These are phyloP conservation scores for Asterochloris erici DNA, from an alignment of 139 green algal species.

Conservation along the genomic window DNA sequence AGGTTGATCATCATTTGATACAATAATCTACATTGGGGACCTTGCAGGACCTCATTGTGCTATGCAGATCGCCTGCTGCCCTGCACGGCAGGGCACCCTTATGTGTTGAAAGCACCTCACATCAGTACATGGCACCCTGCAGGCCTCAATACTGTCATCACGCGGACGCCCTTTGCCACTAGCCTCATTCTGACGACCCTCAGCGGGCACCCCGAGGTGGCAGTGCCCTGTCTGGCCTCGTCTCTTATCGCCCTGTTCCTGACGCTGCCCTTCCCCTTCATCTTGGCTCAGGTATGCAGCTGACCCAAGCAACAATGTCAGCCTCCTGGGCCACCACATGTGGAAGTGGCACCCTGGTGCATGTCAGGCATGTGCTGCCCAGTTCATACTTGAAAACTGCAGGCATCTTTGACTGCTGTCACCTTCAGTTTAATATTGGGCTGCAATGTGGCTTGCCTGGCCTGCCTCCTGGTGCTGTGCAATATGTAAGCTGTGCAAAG, in stretches of 20 bases:
- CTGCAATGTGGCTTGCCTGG: too few species aligned
- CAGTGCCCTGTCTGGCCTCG: slow-evolving; percentile 32
- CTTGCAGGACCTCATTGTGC: too few species aligned
- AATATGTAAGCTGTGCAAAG: too few species aligned
- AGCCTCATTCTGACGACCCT: slow-evolving; percentile 42
- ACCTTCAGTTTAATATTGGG: too few species aligned
- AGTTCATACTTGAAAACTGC: too few species aligned
- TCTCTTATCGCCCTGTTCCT: slow-evolving; percentile 36
- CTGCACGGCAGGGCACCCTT: not conserved
- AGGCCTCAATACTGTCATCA: slow-evolving; percentile 41
- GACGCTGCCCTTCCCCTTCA: slow-evolving; percentile 35
- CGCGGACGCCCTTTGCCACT: slow-evolving; percentile 39
- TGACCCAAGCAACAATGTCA: not conserved
- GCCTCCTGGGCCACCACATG: too few species aligned
- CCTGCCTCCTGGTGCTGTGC: too few species aligned
- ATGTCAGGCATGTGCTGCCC: too few species aligned
- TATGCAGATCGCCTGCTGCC: not conserved
- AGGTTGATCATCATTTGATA: too few species aligned
- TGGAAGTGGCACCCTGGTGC: too few species aligned
- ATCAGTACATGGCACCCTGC: not conserved
- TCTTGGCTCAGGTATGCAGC: slow-evolving; percentile 28
- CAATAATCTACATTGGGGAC: too few species aligned
- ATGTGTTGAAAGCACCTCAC: not conserved
- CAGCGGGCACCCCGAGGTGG: slow-evolving; percentile 22
- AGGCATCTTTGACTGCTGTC: too few species aligned